Evolutionary conservation across 169 alveolate genomes (phyloP), one percentile per base, ranked within the genome.

Genomic region (Fabrea salina): DNA sequence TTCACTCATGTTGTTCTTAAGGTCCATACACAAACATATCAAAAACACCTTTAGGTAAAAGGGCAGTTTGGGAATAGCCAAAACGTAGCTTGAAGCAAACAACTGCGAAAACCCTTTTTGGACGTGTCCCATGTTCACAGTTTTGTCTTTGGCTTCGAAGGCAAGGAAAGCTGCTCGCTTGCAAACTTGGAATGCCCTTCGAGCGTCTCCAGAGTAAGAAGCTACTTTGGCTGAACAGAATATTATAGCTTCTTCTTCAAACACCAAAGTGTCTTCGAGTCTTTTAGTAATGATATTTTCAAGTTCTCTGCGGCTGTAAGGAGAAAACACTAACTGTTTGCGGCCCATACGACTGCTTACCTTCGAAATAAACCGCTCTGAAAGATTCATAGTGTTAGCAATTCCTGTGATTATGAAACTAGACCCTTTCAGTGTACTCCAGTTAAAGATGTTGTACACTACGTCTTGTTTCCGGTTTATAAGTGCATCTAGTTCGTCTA

Each of bases 401-500:
- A 86, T 86, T 7, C 84, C 30, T 19, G 80, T 44, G 4, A 82
- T 72, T 5, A 86, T 64, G 11, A 86, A 35, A 8, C 75, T 19
- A 2, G 89, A 86, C 30, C 79, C 47, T 53, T 78, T 68, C n/a
- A 58, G 8, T 1, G 35, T 58, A 0, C 89, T 84, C 89, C 92
- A 86, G 58, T 86, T 87, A 68, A 86, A 82, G 2, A 86, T 41
- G 44, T 86, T 82, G 71, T 86, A 86, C 19, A 86, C 57, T 4
- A 78, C 57, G 27, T 84, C 81, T 56, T 86, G 80, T 37, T 85
- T 82, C 58, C 64, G 77, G 16, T 87, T 86, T 7, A 86, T 77
- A 11, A 86, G 67, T 1, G 89, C 89, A 56, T 86, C 92, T 19
- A 86, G 78, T 56, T 86, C 92, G 32, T 86, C 92, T 27, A 86